Conservation (phyloP, 2,329 filamentous ascomycete genomes). For the Pyrenophora teres region DNA sequence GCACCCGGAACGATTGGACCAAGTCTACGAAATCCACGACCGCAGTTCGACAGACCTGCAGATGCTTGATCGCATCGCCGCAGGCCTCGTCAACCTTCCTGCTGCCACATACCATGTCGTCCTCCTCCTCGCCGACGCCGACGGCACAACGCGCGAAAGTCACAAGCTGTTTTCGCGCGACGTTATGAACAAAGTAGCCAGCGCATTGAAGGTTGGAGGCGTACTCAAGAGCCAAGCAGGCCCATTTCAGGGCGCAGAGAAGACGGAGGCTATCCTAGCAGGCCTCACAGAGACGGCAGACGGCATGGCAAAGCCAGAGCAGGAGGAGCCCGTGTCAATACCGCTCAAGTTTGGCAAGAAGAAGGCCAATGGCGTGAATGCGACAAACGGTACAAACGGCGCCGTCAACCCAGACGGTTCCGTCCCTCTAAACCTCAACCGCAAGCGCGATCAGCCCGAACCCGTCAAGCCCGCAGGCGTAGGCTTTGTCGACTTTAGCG, state of each 20-base stretch:
- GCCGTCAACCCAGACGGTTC: constrained; percentile 43
- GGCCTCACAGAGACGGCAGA: constrained; percentile 69
- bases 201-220: constrained; percentile 71
- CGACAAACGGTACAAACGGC: constrained; percentile 28
- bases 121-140: constrained; percentile 79
- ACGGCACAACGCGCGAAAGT: constrained; percentile 66
- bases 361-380: constrained; percentile 53
- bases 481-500: constrained; percentile 64
- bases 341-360: constrained; percentile 68
- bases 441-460: constrained; percentile 50
- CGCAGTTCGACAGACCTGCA: constrained; percentile 83
- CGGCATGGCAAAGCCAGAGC: constrained; percentile 75
- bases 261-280: constrained; percentile 81
- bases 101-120: constrained; percentile 79
- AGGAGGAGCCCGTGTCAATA: constrained; percentile 61
- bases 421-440: constrained; percentile 46
- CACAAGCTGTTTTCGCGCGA: constrained; percentile 67
- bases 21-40: constrained; percentile 73
- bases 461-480: constrained; percentile 43
- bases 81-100: constrained; percentile 79
- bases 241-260: constrained; percentile 59
- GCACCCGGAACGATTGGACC: constrained; percentile 76
- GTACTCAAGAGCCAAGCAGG: constrained; percentile 72
- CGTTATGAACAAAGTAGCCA: constrained; percentile 71
- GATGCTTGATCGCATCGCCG: constrained; percentile 92